A percentile compares a stretch with the other conserved stretches of the same genome.
Evolutionary conservation across 805 yeast genomes (phyloP).

Genomic region (Peterozyma xylosa): DNA sequence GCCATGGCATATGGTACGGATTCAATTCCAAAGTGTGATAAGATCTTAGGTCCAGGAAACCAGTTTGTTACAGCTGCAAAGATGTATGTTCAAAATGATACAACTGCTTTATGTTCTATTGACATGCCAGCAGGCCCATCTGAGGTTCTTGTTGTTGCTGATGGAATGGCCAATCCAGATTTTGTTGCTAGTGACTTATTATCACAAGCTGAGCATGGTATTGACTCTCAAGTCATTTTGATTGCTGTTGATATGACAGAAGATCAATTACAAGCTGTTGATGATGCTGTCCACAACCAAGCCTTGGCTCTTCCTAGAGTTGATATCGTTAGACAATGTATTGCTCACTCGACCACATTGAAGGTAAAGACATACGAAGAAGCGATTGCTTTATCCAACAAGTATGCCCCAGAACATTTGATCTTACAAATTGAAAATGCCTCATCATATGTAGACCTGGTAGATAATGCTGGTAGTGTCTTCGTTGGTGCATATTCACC

Average conservation of each 20-base stretch:
- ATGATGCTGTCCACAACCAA: constrained; percentile 77
- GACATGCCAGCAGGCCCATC: constrained; percentile 99
- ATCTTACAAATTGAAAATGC: constrained; percentile 87
- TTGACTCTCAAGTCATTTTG: constrained; percentile 94
- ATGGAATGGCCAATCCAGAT: constrained; percentile 80
- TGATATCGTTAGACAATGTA: constrained; percentile 86
- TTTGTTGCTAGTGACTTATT: constrained; percentile 95
- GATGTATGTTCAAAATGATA: constrained; percentile 94
- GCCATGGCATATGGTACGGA: constrained; percentile 99
- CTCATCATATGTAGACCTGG: constrained; percentile 55
- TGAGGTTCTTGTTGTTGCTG: constrained; percentile 95
- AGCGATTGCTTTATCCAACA: constrained; percentile 82
- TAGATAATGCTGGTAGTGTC: constrained; percentile 92
- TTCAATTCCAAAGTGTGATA: constrained; percentile 86
- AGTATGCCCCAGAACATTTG: constrained; percentile 96
- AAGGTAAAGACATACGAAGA: constrained; percentile 62
- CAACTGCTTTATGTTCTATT: constrained; percentile 89
- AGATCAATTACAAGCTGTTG: constrained; percentile 57
- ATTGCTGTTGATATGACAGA: constrained; percentile 69
- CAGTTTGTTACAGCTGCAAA: constrained; percentile 99
- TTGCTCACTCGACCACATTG: constrained; percentile 83
- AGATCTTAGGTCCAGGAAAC: constrained; percentile 97
- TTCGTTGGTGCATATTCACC: constrained; percentile 96
- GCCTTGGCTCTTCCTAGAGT: constrained; percentile 83
- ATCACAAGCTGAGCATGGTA: constrained; percentile 98